phyloP scores from a whole-genome alignment of 495 filamentous ascomycete species.

The Chaetomium tenue region DNA sequence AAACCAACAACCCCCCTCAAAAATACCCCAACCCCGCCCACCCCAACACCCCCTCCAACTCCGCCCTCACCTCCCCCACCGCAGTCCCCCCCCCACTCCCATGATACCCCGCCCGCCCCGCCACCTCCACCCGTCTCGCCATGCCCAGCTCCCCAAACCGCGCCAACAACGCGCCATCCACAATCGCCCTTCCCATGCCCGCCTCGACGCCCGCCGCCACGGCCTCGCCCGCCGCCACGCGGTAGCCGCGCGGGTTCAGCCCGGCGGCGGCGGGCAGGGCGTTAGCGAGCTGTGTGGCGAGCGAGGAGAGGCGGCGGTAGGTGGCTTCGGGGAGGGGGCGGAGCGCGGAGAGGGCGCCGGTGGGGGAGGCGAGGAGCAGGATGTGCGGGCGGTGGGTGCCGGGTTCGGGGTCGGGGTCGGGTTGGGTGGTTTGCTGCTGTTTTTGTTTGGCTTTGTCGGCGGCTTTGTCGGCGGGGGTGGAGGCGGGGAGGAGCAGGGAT shows the following conservation, averaged over 20 bases:
- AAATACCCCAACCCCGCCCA: slow-evolving; percentile 41
- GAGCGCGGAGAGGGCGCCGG: slow-evolving; percentile 73
- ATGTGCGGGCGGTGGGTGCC: slow-evolving; percentile 48
- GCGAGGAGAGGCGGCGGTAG: slow-evolving; percentile 79
- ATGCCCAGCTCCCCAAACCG: slow-evolving; percentile 70
- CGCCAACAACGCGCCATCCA: slow-evolving; percentile 52
- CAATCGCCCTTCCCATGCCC: slow-evolving; percentile 48
- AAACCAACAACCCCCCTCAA: not conserved
- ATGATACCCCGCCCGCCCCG: slow-evolving; percentile 54
- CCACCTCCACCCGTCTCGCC: slow-evolving; percentile 66
- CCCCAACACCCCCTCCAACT: slow-evolving; percentile 38
- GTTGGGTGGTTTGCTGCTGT: slow-evolving; percentile 4
- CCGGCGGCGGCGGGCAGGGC: slow-evolving; percentile 73
- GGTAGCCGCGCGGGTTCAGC: slow-evolving; percentile 77
- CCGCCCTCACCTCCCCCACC: slow-evolving; percentile 38
- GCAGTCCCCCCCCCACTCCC: slow-evolving; percentile 37
- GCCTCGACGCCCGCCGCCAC: slow-evolving; percentile 45
- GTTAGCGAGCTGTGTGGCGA: slow-evolving; percentile 74
- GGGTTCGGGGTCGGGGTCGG: slow-evolving; percentile 5
- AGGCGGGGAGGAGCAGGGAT: slow-evolving; percentile 70
- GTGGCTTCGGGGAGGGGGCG: slow-evolving; percentile 73
- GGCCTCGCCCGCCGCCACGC: slow-evolving; percentile 48
- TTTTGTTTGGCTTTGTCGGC: slow-evolving; percentile 23
- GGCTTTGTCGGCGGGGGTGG: slow-evolving; percentile 35
- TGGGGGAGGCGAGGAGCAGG: slow-evolving; percentile 66